Base-by-base conservation (phyloP, 495 filamentous ascomycete genomes). In the Lophiotrema nucula region DNA sequence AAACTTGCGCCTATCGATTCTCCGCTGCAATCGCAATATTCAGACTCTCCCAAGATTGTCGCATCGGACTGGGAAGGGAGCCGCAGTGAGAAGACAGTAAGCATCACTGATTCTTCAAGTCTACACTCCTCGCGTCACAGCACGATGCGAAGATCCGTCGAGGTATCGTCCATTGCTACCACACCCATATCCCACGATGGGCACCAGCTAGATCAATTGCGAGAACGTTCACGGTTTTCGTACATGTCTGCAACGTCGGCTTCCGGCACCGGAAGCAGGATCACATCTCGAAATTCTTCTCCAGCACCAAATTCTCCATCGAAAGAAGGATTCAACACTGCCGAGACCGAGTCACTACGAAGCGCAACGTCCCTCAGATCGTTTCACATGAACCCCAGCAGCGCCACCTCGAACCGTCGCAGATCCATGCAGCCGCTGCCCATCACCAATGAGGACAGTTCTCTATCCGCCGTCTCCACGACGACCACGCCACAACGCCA, bases 391-490 rank as follows among this genome's bases (percentile, higher is more conserved):
- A 66, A 52, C 45, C 61, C 67, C 22, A 58, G 52, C 22, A 66
- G 56, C 16, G 42, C 64, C 22, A 47, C 45, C 11, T 43, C 43
- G 42, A 59, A 38, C 26, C 58, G 70, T 4, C 54, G 70, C 41
- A 50, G 70, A 41, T 70, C 70, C 18, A 68, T 62, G 49, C 62
- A 69, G 44, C 61, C 70, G 47, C 46, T 70, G 19, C 55, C 66
- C 3, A 48, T 49, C 33, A 62, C 57, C 31, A 60, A 58, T 53
- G 63, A 67, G 24, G 50, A 59, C 38, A 50, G 37, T 11, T 63
- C 60, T 45, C 52, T 61, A 39, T 51, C 59, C 37, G 39, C 62
- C 16, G 24, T 21, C 0, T 22, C 56, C 18, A 31, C 21, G 13
- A 22, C 53, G 11, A 4, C 21, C 2, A 44, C 24, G 13, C 39